Base-by-base conservation (phyloP, 2,329 filamentous ascomycete genomes). In the Trichoderma gracile region DNA sequence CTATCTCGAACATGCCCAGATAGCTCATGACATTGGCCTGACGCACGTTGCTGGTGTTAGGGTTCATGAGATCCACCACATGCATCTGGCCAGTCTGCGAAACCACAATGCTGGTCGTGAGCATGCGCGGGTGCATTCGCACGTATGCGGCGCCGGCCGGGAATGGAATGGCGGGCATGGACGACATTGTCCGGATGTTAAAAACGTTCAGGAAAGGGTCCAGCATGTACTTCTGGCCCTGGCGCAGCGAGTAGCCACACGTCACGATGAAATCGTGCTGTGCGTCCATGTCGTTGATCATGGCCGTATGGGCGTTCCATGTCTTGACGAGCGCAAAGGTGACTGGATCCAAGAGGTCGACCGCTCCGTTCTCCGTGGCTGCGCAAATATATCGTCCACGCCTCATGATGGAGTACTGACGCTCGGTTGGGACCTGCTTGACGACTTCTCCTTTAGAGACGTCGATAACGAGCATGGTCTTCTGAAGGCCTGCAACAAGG, bases 251-350 rank as follows among this genome's bases (percentile, higher is more conserved):
- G 77, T 92, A 96, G 42, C 95, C 95, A 75, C 95, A 99, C 5
- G 95, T 98, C 23, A 98, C 90, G 61, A 99, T 87, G 69, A 95
- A 95, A 75, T 98, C 94, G 72, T 95, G 92, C 73, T 95, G 91
- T 9, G 93, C 92, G 78, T 99, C 95, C 91, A 99, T 97, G 75
- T 98, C 94, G 75, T 92, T 97, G 74, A 99, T 91, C 58, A 88
- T 86, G 9, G 92, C 91, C 1, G 89, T 89, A 73, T 99, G 95
- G 0, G 94, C 93, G 74, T 92, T 92, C 91, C 95, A 99, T 12
- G 86, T 87, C 74, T 94, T 96, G 69, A 95, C 82, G 5, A 97
- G 84, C 47, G 86, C 84, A 72, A 96, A 91, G 63, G 84, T 91
- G 62, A 86, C 81, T 1, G 93, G 86, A 73, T 97, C 94, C 23